Conservation (phyloP, 495 filamentous ascomycete species). For the Schizothecium vesticola region DNA sequence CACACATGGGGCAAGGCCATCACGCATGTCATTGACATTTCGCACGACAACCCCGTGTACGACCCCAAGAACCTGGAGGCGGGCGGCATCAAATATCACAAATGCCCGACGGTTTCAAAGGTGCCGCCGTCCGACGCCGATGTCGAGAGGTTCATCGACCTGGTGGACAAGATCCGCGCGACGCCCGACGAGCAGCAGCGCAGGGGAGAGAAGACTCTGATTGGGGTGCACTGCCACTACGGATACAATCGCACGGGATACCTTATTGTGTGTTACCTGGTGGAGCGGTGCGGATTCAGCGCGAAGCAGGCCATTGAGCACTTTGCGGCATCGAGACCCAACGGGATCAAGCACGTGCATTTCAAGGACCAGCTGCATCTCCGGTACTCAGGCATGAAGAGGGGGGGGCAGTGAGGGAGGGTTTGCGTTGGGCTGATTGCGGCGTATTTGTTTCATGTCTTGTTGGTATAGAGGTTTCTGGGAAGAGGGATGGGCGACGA, state of each 20-base stretch:
- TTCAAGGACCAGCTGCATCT: conserved; percentile 85
- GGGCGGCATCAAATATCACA: conserved; percentile 73
- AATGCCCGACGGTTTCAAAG: conserved; percentile 88
- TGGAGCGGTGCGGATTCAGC: conserved; percentile 68
- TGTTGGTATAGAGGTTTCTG: not conserved
- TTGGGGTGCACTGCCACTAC: conserved; percentile 94
- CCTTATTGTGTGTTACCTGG: conserved; percentile 83
- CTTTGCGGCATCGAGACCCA: conserved; percentile 66
- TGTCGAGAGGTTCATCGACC: conserved; percentile 65
- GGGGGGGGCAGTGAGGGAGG: not conserved
- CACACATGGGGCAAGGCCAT: conserved; percentile 58
- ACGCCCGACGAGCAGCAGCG: conserved; percentile 33
- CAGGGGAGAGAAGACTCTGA: conserved; percentile 38
- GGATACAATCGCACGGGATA: conserved; percentile 91
- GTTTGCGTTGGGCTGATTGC: not conserved
- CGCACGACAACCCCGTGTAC: conserved; percentile 80
- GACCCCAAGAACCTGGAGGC: conserved; percentile 67
- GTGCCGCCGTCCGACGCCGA: conserved; percentile 77
- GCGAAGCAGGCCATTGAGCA: conserved; percentile 75
- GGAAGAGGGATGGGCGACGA: not conserved
- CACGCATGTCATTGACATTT: conserved; percentile 79
- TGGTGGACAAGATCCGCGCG: conserved; percentile 67
- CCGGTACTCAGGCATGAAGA: conserved; percentile 50
- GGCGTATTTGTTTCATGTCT: not conserved
- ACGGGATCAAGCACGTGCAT: conserved; percentile 84